These are phyloP conservation scores for Pseudonectria foliicola DNA, from an alignment of 2,329 filamentous ascomycete genomes.

Conservation along the genomic window DNA sequence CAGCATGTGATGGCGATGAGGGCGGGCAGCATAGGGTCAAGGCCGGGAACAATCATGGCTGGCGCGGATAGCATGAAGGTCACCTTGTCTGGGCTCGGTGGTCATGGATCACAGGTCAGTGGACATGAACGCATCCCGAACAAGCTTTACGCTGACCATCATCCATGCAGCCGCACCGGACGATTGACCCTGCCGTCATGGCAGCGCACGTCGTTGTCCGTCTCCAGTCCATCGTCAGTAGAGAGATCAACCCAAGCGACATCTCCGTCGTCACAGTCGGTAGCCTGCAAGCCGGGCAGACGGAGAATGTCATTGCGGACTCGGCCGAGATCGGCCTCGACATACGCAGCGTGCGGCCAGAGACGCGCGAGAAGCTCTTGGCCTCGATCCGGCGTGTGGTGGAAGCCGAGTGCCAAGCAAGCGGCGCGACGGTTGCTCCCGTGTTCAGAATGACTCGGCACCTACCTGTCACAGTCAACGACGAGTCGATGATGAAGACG, in stretches of 20 bases:
- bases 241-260: constrained; percentile 28
- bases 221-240: constrained; percentile 25
- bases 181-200: constrained; percentile 40
- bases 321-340: constrained; percentile 33
- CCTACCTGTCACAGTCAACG: constrained; percentile 47
- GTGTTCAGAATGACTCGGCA: constrained; percentile 32
- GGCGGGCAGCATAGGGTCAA: constrained; percentile 25
- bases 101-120: constrained; percentile 27
- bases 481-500: constrained; percentile 32
- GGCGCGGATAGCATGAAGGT: constrained; percentile 22
- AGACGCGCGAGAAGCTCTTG: constrained; percentile 28
- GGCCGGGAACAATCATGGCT: constrained; percentile 18
- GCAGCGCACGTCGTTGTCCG: constrained; percentile 33
- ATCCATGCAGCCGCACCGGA: constrained; percentile 30
- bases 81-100: constrained; percentile 31
- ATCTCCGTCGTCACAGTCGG: constrained; percentile 37
- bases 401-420: constrained; percentile 45
- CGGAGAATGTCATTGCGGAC: constrained; percentile 39
- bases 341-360: constrained; percentile 28
- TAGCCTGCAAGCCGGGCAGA: constrained; percentile 33
- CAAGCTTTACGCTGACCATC: not conserved
- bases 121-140: not conserved
- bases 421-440: constrained; percentile 35
- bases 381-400: constrained; percentile 36
- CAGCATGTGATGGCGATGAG: constrained; percentile 24